Base-by-base conservation (phyloP, 192 early-diverging fungal genomes). In the Coemansia sp. region DNA sequence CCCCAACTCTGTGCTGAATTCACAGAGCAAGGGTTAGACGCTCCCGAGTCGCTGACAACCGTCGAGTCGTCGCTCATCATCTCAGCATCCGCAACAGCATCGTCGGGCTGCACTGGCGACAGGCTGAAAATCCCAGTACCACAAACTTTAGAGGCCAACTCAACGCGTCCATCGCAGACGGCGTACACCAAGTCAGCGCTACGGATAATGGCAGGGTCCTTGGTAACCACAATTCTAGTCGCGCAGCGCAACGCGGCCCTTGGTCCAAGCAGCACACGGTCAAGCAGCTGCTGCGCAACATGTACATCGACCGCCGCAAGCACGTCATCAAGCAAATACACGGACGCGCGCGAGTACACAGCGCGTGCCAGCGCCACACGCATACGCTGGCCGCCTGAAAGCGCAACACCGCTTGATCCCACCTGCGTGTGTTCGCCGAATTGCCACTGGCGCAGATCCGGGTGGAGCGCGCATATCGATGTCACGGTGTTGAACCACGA, bases 301-400 rank as follows among this genome's bases (percentile, higher is more conserved):
- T 78, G 69, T 1, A 80, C 85, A 51, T 86, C 86, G 0, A 88
- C 86, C 7, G 89, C 85, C 2, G 85, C 70, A 45, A 91, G 57
- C 2, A 87, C 73, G 44, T 90, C 85, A 58, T 91, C 90, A 0
- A 95, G 62, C 11, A 94, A 67, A 5, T 87, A 80, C 32, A 93
- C 84, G 18, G 90, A 87, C 8, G 86, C 73, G 75, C 72, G 69
- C 6, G 68, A 65, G 69, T 96, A 94, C 0, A 91, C 80, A 3
- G 88, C 81, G 8, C 95, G 85, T 0, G 89, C 89, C 12, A 89
- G 48, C 0, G 82, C 77, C 4, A 92, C 71, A 31, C 90, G 83
- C 43, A 85, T 77, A 28, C 84, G 82, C 64, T 88, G 86, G 47
- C 87, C 87, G 32, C 87, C 87, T 4, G 81, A 83, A 16, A 88